Base-by-base conservation (phyloP, 495 filamentous ascomycete genomes). In the Daldinia childiae region DNA sequence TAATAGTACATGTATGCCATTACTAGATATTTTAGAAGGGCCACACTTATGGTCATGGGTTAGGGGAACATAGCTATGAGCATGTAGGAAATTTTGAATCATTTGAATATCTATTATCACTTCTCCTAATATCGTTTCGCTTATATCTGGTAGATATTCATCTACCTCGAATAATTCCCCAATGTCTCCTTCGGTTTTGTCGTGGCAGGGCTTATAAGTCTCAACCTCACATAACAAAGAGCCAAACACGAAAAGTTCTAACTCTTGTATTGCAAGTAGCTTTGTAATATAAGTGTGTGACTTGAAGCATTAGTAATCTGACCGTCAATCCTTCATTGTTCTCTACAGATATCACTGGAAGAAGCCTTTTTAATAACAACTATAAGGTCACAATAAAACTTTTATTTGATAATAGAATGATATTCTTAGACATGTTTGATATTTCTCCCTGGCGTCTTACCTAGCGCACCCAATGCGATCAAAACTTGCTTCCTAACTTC, bases 401-500 rank as follows among this genome's bases (percentile, higher is more conserved):
- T 19, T 1, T 24, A 48, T 48, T 48, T 9, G 43, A 48, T 24
- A 21, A 24, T 21, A 24, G 17, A 48, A 41, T 7, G 6, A 41
- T 17, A 17, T 24, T 48, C 43, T 21, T 48, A 24, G 9, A 21
- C 19, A 41, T 41, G 4, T 17, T 8, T 41, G 7, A 41, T 41
- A n/a, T 17, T 41, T 6, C 39, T 41, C n/a, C 39, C 15, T 8
- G 0, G 39, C 12, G 0, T 17, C 39, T 21, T 48, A 24, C 43
- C 54, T 21, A 38, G 17, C 3, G 30, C 12, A 1, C 15, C 26
- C 30, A 12, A 1, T 43, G 21, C 12, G 3, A 1, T 60, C 38
- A 69, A 26, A 54, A 58, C 36, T 62, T 68, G 0, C 77, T 71
- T 17, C 75, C 67, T 21, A 77, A 26, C 52, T 59, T 78, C 54